Conservation (phyloP, 1,284 basidiomycete species). For the Ceratobasidium sp. region DNA sequence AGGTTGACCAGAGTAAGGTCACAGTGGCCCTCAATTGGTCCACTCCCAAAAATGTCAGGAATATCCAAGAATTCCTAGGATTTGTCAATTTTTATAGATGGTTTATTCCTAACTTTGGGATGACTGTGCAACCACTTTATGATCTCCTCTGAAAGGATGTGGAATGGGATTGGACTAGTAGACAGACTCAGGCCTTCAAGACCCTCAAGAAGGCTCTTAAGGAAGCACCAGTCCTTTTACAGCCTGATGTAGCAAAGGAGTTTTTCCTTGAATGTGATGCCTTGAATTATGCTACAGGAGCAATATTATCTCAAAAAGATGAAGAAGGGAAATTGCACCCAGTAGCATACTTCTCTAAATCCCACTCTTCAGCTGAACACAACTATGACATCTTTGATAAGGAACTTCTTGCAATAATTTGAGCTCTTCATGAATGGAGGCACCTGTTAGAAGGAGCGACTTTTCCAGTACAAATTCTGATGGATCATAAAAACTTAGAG, state of each 20-base stretch:
- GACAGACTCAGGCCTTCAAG: neutral
- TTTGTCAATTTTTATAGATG: constrained; percentile 48
- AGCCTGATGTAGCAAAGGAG: neutral
- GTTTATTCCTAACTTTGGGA: constrained; percentile 50
- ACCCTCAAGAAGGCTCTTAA: neutral
- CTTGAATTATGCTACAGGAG: constrained; percentile 26
- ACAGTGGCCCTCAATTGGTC: constrained; percentile 6
- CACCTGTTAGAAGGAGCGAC: constrained; percentile 46
- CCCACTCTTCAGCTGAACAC: neutral
- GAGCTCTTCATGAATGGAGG: constrained; percentile 50
- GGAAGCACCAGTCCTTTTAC: neutral
- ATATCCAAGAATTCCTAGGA: constrained; percentile 28
- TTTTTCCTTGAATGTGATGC: constrained; percentile 27
- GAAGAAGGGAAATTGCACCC: constrained; percentile 20
- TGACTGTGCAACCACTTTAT: constrained; percentile 46
- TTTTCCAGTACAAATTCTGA: constrained; percentile 48
- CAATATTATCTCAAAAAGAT: constrained; percentile 14
- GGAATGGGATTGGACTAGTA: neutral
- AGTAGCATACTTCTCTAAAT: constrained; percentile 10
- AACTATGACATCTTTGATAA: constrained; percentile 53
- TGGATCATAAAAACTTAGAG: constrained; percentile 54
- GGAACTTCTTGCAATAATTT: constrained; percentile 56
- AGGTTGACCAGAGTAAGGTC: constrained; percentile 16
- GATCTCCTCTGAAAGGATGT: neutral
- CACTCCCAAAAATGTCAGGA: neutral